Evolutionary conservation across 257 asterid species (phyloP), one percentile per base, ranked within the genome.

Genomic region (Handroanthus guayacan): DNA sequence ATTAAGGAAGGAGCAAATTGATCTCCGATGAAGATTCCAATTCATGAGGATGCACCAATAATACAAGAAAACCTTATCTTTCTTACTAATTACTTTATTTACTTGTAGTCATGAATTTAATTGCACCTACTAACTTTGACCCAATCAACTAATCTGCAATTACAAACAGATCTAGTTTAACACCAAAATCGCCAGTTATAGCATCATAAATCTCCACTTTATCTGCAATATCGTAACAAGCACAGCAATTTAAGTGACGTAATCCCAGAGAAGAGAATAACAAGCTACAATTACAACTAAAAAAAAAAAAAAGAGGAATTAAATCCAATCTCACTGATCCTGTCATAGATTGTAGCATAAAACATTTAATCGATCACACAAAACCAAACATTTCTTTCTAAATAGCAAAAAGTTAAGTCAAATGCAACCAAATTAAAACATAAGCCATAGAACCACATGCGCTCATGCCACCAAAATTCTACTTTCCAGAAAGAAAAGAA

Each of bases 261-360:
- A 48, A 60, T 41, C 47, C 66, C 38, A 56, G 17, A 14, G 9
- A 62, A 47, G 3, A 45, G 34, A 74, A 17, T 39, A 57, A 20
- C 4, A 62, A 43, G 5, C 18, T 13, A 61, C 67, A 68, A 9
- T 66, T 5, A 16, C 67, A 72, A 25, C 6, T 25, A 34, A 56
- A 58, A 55, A 54, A 71, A 56, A 25, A 25, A 25, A 1, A 25
- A 25, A 25, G 1, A 25, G 31, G 31, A 60, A 48, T 6, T 17
- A 66, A 76, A 63, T 69, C 67, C 77, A 80, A 14, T 18, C 66
- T 50, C 74, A 51, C 67, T 36, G 55, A 67, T 67, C 80, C 68
- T 51, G 67, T 31, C 25, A 70, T 9, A 60, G 34, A 74, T 36
- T 75, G 38, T 6, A 79, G 79, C 80, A 72, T 52, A 71, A 63